Evolutionary conservation across 2,329 filamentous ascomycete species (phyloP).

Genomic region (Hortaea werneckii): DNA sequence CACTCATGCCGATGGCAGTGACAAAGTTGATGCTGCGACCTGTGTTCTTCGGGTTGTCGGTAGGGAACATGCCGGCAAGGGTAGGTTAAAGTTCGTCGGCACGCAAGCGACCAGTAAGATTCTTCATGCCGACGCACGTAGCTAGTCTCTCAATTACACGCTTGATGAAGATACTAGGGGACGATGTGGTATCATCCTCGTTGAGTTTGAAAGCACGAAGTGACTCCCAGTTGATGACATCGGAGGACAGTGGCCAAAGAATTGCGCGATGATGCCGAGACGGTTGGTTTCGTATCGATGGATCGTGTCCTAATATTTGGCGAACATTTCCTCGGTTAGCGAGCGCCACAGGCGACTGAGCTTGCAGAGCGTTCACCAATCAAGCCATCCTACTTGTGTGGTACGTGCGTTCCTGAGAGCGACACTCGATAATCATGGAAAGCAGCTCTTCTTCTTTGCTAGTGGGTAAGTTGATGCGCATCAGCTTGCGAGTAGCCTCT

Average conservation of each 20-base stretch:
- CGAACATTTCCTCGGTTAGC: constrained; percentile 81
- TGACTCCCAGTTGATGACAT: constrained; percentile 87
- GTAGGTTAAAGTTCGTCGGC: constrained; percentile 70
- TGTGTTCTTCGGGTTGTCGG: constrained; percentile 78
- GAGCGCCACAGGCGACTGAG: constrained; percentile 92
- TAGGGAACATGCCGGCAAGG: constrained; percentile 80
- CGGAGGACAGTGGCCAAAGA: constrained; percentile 87
- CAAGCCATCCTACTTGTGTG: constrained; percentile 86
- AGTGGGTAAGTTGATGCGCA: constrained; percentile 71
- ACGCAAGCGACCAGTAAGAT: constrained; percentile 63
- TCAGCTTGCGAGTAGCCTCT: constrained; percentile 93
- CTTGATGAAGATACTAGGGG: constrained; percentile 96
- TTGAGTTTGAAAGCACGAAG: constrained; percentile 78
- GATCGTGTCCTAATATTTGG: constrained; percentile 92
- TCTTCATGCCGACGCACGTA: constrained; percentile 75
- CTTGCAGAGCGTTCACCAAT: constrained; percentile 89
- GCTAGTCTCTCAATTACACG: constrained; percentile 89
- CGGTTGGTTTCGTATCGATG: constrained; percentile 95
- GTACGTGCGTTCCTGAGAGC: constrained; percentile 91
- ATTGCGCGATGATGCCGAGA: constrained; percentile 84
- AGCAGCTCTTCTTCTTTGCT: constrained; percentile 85
- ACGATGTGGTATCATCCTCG: constrained; percentile 93
- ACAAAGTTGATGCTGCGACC: constrained; percentile 99
- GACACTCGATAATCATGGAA: constrained; percentile 95
- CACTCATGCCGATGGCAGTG: constrained; percentile 93